Evolutionary conservation across 2,329 filamentous ascomycete genomes (phyloP), one percentile per base, ranked within the genome.

Genomic region (Domatiomyces globalis): DNA sequence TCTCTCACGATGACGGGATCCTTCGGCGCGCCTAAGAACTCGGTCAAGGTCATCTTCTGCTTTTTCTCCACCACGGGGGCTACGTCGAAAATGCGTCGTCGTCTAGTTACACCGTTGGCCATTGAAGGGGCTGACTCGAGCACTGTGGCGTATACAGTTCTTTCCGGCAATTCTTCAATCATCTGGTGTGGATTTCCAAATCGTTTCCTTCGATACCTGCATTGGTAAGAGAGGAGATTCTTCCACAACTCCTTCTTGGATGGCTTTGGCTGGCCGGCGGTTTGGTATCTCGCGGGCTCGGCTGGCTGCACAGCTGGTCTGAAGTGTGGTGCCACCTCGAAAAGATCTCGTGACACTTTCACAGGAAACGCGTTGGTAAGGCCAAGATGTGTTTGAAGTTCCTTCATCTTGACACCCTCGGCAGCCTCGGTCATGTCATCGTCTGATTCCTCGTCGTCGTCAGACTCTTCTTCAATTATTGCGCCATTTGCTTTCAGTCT

Each of bases 101-200:
- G 44, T 20, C 10, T 12, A 27, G n/a, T 10, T 4, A 27, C 19
- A 12, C 10, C 44, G 33, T 19, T n/a, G 33, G 29, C 46, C 46
- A 48, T 18, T 43, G n/a, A 29, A 49, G 22, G 36, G 12, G 18
- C 27, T 10, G 33, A 39, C 33, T 39, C 33, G 33, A 10, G 33
- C 9, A 39, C 20, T 49, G 45, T 12, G 25, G 42, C 25, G 45
- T 42, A n/a, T 17, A 45, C 17, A 18, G 22, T 42, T 49, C 33
- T 19, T 45, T 27, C 19, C 17, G 18, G 19, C n/a, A 10, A 22
- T 45, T 15, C 20, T 48, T 19, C 33, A 15, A 15, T 39, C 33
- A 58, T 53, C 33, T 50, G 48, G 36, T 60, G 57, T 39, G 56
- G 55, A 47, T 58, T 51, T 15, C 51, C 51, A 29, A 51, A 58